Percentiles rank a stretch among this genome's conserved stretches.
Evolutionary conservation across 2,329 filamentous ascomycete genomes (phyloP).

Genomic region (Botrytis fragariae): DNA sequence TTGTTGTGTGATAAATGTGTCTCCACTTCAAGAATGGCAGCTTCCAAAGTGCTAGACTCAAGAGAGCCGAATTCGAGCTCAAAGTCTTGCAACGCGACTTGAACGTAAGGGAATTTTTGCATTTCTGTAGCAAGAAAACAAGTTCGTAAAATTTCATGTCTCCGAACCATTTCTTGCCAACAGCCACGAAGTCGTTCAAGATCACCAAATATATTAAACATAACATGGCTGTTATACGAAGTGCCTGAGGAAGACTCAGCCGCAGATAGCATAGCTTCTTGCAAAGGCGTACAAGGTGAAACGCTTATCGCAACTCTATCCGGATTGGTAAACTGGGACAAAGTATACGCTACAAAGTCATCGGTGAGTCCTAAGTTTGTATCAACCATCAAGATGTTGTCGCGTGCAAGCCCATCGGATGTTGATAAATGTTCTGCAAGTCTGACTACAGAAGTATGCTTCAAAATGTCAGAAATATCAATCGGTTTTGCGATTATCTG

Average conservation of each 20-base stretch:
- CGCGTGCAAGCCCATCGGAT: background rate
- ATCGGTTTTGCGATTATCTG: constrained; percentile 47
- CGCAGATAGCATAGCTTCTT: constrained; percentile 80
- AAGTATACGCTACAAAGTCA: constrained; percentile 27
- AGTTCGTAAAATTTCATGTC: constrained; percentile 77
- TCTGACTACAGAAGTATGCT: constrained; percentile 62
- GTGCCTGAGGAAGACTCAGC: constrained; percentile 43
- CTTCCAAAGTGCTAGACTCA: background rate
- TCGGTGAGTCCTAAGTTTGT: constrained; percentile 32
- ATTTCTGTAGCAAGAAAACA: constrained; percentile 68
- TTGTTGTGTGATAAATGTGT: constrained; percentile 6
- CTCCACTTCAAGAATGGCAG: background rate
- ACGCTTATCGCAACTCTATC: constrained; percentile 50
- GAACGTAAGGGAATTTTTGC: constrained; percentile 61
- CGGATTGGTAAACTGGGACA: constrained; percentile 24
- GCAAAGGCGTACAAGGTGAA: constrained; percentile 80
- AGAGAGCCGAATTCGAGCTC: constrained; percentile 29
- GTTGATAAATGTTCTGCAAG: constrained; percentile 46
- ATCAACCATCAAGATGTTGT: background rate
- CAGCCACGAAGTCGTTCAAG: constrained; percentile 50
- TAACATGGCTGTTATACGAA: constrained; percentile 71
- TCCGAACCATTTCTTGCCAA: constrained; percentile 60
- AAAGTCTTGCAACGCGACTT: constrained; percentile 61
- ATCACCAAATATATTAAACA: constrained; percentile 58
- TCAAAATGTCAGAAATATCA: constrained; percentile 68